Conservation (phyloP, 441 rosid species). For the Sinapis alba region DNA sequence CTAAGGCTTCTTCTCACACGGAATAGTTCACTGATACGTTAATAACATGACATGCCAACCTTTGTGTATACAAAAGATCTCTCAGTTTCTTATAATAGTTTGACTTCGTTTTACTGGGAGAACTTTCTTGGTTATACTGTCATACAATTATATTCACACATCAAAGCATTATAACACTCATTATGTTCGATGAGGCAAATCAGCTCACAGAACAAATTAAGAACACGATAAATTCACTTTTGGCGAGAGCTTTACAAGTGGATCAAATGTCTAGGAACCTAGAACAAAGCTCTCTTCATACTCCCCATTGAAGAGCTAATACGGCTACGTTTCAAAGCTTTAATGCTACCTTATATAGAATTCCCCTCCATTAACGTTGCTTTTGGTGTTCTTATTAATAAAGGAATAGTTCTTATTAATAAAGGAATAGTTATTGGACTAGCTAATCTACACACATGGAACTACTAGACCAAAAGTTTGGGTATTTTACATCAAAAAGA, state of each 20-base stretch:
- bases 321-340: too few relatives aligned
- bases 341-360: too few relatives aligned
- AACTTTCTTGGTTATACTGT: constrained; percentile 3
- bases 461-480: too few relatives aligned
- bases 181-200: constrained; percentile 23
- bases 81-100: constrained; percentile 12
- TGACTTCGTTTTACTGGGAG: constrained; percentile 8
- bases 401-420: too few relatives aligned
- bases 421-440: too few relatives aligned
- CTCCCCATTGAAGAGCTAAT: constrained; percentile 24
- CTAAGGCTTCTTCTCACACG: constrained; percentile 22
- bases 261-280: constrained; percentile 12
- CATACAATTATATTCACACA: constrained; percentile 24
- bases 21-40: constrained; percentile 19
- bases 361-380: too few relatives aligned
- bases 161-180: background rate
- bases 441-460: too few relatives aligned
- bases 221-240: background rate
- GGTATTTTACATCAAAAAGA: too few relatives aligned
- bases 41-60: constrained; percentile 14
- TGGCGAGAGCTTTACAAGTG: constrained; percentile 13
- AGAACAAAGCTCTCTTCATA: constrained; percentile 21
- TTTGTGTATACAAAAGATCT: constrained; percentile 28
- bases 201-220: constrained; percentile 16
- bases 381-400: too few relatives aligned